These are phyloP conservation scores for Blastocystis sp. DNA, from an alignment of 352 stramenopile species.

Conservation along the genomic window DNA sequence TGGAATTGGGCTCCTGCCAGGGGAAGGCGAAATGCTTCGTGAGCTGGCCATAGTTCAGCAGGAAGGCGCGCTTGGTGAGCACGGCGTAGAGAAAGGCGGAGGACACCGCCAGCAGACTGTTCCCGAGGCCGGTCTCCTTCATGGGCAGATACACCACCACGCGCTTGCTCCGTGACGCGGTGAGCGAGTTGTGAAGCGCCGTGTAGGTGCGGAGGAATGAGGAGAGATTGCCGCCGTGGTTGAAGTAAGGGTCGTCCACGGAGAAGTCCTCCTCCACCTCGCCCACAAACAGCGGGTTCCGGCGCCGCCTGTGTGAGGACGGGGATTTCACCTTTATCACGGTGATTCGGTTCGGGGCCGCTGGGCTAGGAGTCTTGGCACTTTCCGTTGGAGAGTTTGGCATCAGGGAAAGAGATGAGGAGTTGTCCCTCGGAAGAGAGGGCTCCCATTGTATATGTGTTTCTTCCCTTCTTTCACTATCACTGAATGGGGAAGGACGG, in stretches of 20 bases:
- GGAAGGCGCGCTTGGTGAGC: slow-evolving; percentile 41
- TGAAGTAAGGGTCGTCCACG: slow-evolving; percentile 36
- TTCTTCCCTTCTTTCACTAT: too few relatives aligned
- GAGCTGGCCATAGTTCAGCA: slow-evolving; percentile 32
- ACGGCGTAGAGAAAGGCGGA: slow-evolving; percentile 34
- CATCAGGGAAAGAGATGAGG: too few relatives aligned
- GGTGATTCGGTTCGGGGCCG: too few relatives aligned
- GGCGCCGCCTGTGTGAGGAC: neutral
- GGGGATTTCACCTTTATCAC: too few relatives aligned
- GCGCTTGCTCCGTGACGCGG: slow-evolving; percentile 5
- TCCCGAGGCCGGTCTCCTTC: slow-evolving; percentile 45
- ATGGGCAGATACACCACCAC: slow-evolving; percentile 30
- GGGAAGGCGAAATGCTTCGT: slow-evolving; percentile 31
- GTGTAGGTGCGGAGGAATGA: slow-evolving; percentile 36
- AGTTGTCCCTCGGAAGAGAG: too few relatives aligned
- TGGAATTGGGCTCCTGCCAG: slow-evolving; percentile 8
- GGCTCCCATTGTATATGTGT: too few relatives aligned
- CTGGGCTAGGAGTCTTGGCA: too few relatives aligned
- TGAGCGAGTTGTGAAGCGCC: slow-evolving; percentile 9
- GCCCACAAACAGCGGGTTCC: slow-evolving; percentile 41
- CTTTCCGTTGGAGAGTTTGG: too few relatives aligned
- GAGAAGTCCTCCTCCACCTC: slow-evolving; percentile 11
- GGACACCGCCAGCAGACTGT: slow-evolving; percentile 40
- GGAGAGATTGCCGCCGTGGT: slow-evolving; percentile 26
- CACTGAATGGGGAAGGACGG: too few relatives aligned